These are phyloP conservation scores for Ajuga reptans DNA, from an alignment of 305 asterid genomes.

Conservation along the genomic window DNA sequence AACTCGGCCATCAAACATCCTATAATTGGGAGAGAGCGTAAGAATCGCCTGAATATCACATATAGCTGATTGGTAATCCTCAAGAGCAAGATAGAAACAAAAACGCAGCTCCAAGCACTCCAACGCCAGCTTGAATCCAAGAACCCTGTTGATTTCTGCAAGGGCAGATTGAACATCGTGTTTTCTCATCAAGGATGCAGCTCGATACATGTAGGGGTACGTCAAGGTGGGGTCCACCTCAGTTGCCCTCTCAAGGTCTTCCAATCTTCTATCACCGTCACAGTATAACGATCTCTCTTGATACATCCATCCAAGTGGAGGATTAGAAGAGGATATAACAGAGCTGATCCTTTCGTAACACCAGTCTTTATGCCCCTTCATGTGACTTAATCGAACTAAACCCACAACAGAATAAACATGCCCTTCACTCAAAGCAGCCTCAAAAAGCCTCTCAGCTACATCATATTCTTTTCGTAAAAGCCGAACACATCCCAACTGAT, in stretches of 20 bases:
- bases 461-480: slow-evolving; percentile 63
- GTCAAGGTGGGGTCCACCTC: slow-evolving; percentile 85
- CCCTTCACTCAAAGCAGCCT: slow-evolving; percentile 65
- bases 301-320: slow-evolving; percentile 90
- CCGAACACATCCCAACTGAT: slow-evolving; percentile 75
- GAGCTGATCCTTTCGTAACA: slow-evolving; percentile 57
- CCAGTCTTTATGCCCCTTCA: slow-evolving; percentile 41
- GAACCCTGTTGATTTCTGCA: slow-evolving; percentile 66
- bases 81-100: slow-evolving; percentile 75
- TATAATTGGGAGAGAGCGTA: slow-evolving; percentile 64
- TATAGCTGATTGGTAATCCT: slow-evolving; percentile 73
- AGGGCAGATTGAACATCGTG: slow-evolving; percentile 67
- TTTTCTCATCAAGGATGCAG: slow-evolving; percentile 81
- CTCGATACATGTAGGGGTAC: slow-evolving; percentile 90
- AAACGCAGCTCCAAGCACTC: slow-evolving; percentile 93
- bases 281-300: slow-evolving; percentile 85
- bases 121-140: slow-evolving; percentile 80
- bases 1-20: slow-evolving; percentile 85
- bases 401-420: slow-evolving; percentile 74
- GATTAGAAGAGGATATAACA: slow-evolving; percentile 43
- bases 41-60: slow-evolving; percentile 92
- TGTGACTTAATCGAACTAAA: slow-evolving; percentile 55
- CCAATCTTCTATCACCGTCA: slow-evolving; percentile 44
- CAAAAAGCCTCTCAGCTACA: slow-evolving; percentile 63
- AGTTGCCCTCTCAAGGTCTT: slow-evolving; percentile 72